These are phyloP conservation scores for Metschnikowia cerradonensis DNA, from an alignment of 805 yeast genomes.

Conservation along the genomic window DNA sequence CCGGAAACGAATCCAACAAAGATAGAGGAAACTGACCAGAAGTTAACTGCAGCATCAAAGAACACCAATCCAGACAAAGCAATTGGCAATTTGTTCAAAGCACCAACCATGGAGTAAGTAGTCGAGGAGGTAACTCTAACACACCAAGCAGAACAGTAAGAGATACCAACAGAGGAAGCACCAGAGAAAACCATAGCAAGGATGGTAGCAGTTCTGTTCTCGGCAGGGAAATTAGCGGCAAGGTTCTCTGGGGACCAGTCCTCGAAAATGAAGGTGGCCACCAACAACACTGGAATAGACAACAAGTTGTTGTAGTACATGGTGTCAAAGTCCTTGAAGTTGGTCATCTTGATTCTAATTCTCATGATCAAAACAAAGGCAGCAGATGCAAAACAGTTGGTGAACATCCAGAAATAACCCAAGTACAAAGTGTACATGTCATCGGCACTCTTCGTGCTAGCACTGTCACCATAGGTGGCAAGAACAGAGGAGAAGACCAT, in stretches of 20 bases:
- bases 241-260: constrained; percentile 89
- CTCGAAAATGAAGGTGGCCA: constrained; percentile 74
- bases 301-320: constrained; percentile 94
- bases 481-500: constrained; percentile 96
- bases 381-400: constrained; percentile 92
- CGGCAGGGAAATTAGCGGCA: constrained; percentile 72
- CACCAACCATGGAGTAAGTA: constrained; percentile 99
- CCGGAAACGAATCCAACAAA: constrained; percentile 94
- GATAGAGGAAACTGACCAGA: constrained; percentile 86
- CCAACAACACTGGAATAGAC: constrained; percentile 82
- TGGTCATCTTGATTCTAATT: constrained; percentile 95
- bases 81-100: constrained; percentile 95
- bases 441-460: constrained; percentile 34
- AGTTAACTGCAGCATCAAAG: constrained; percentile 93
- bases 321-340: constrained; percentile 95
- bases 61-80: constrained; percentile 92
- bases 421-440: constrained; percentile 46
- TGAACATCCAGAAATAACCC: constrained; percentile 96
- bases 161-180: constrained; percentile 91
- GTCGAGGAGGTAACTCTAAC: constrained; percentile 98
- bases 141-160: constrained; percentile 99
- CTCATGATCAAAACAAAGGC: constrained; percentile 92
- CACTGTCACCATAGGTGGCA: constrained; percentile 86
- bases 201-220: constrained; percentile 61
- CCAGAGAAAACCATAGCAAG: constrained; percentile 90